Evolutionary conservation across 164 flowering plant species (phyloP).

Genomic region (Annona cherimola): DNA sequence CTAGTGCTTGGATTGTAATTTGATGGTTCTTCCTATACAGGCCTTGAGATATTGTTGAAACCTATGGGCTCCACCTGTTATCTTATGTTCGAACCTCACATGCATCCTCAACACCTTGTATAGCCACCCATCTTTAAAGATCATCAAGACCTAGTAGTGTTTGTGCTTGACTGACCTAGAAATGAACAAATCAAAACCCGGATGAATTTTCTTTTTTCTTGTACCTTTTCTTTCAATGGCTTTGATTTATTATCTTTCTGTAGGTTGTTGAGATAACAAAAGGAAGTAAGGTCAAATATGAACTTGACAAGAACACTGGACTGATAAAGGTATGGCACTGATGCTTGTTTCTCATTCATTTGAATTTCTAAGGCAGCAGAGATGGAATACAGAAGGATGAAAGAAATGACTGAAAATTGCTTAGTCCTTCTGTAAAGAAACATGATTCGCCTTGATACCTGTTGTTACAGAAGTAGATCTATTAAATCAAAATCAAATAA

Average conservation of each 20-base stretch:
- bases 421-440: neutral
- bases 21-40: neutral
- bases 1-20: too few relatives aligned
- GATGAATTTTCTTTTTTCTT: neutral
- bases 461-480: too few relatives aligned
- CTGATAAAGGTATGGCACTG: constrained; percentile 51
- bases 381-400: neutral
- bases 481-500: too few relatives aligned
- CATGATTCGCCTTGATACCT: too few relatives aligned
- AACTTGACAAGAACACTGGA: constrained; percentile 81
- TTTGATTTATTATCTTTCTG: constrained; percentile 1
- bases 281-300: constrained; percentile 84
- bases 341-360: neutral
- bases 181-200: too few relatives aligned
- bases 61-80: neutral
- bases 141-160: neutral
- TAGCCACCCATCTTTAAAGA: too few relatives aligned
- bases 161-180: too few relatives aligned
- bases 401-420: too few relatives aligned
- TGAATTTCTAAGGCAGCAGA: neutral
- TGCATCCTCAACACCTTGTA: too few relatives aligned
- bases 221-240: neutral
- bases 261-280: constrained; percentile 76
- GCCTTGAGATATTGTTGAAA: neutral
- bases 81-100: neutral